Evolutionary conservation across 306 rosid species (phyloP).

Genomic region (Clitoria ternatea): DNA sequence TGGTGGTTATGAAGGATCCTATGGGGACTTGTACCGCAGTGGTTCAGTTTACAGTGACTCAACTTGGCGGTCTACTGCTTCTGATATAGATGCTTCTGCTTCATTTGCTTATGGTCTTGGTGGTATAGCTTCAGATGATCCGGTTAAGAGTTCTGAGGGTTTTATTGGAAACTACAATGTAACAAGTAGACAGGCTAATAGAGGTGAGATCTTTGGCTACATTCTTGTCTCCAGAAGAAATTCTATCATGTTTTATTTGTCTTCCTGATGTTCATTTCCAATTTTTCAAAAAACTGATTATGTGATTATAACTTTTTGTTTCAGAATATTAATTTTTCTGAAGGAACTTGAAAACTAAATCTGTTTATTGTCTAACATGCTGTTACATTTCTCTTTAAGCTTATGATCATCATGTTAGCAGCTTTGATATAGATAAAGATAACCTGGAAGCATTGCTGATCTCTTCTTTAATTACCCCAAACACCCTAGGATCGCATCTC

Average conservation of each 20-base stretch:
- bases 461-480: constrained; percentile 7
- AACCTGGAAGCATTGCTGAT: background rate
- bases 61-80: constrained; percentile 70
- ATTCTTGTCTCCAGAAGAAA: background rate
- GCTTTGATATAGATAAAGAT: constrained; percentile 9
- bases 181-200: constrained; percentile 74
- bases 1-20: constrained; percentile 67
- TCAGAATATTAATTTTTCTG: background rate
- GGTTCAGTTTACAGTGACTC: constrained; percentile 59
- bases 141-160: constrained; percentile 59
- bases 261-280: constrained; percentile 2
- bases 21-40: constrained; percentile 55
- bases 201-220: constrained; percentile 56
- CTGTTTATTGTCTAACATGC: background rate
- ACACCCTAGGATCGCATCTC: background rate
- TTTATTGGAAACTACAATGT: constrained; percentile 71
- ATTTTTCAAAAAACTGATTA: background rate
- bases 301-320: background rate
- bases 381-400: background rate
- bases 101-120: constrained; percentile 65
- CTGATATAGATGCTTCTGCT: constrained; percentile 70
- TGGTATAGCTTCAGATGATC: constrained; percentile 58
- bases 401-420: background rate
- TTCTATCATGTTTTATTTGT: background rate
- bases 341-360: background rate